Evolutionary conservation across 192 early-diverging fungal genomes (phyloP).

Genomic region (Kickxella alabastrina): DNA sequence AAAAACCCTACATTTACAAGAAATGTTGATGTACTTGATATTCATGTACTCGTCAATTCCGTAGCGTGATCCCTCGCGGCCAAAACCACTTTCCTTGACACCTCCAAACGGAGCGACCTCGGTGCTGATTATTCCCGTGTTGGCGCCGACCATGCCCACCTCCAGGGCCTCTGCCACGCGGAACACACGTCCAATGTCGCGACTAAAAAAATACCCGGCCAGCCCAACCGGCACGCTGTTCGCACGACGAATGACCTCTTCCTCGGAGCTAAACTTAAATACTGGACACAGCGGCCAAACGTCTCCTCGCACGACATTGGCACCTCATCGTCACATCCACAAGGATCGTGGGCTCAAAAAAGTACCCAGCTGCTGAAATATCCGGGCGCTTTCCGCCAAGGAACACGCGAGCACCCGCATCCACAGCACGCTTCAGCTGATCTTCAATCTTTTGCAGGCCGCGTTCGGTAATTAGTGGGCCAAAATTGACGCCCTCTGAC

Average conservation of each 20-base stretch:
- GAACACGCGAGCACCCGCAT: constrained; percentile 66
- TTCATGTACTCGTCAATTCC: constrained; percentile 52
- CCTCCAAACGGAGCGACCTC: constrained; percentile 63
- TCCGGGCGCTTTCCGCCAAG: constrained; percentile 57
- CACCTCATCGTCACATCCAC: constrained; percentile 66
- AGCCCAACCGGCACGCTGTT: constrained; percentile 74
- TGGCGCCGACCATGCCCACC: constrained; percentile 89
- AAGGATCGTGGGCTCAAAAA: constrained; percentile 80
- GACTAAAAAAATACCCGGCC: constrained; percentile 81
- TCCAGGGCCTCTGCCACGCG: constrained; percentile 77
- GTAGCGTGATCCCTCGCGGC: constrained; percentile 54
- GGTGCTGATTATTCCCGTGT: constrained; percentile 60
- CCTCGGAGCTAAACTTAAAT: constrained; percentile 71
- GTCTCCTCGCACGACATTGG: constrained; percentile 73
- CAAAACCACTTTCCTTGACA: constrained; percentile 55
- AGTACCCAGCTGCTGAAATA: constrained; percentile 56
- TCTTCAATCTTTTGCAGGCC: constrained; percentile 65
- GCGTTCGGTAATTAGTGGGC: constrained; percentile 73
- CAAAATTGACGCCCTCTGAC: constrained; percentile 59
- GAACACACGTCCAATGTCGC: constrained; percentile 69
- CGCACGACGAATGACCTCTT: constrained; percentile 71
- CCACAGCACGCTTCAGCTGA: constrained; percentile 69
- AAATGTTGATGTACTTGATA: constrained; percentile 37
- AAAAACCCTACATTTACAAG: too few species aligned
- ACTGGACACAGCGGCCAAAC: constrained; percentile 85